Conservation (phyloP, 306 rosid species). For the Leucaena leucocephala region DNA sequence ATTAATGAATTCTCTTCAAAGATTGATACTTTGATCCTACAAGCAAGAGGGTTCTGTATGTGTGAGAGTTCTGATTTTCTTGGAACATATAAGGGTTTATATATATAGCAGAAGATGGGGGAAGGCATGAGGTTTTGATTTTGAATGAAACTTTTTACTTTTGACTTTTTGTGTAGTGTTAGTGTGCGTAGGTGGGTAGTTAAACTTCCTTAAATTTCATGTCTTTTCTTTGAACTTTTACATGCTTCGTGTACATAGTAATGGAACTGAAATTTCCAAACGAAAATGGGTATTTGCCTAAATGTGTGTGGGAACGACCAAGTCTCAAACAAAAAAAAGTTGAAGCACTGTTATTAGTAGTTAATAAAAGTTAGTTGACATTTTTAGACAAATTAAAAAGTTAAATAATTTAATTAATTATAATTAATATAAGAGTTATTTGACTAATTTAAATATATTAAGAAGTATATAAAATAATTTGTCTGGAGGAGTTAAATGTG, state of each 20-base stretch:
- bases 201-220: too few relatives aligned
- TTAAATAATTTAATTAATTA: too few relatives aligned
- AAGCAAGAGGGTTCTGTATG: not conserved
- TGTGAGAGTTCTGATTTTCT: not conserved
- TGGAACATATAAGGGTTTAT: not conserved
- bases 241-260: too few relatives aligned
- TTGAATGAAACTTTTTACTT: not conserved
- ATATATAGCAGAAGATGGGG: not conserved
- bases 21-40: not conserved
- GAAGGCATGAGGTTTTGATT: not conserved
- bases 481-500: too few relatives aligned
- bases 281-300: not conserved
- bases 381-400: too few relatives aligned
- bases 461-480: too few relatives aligned
- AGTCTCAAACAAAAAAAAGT: not conserved
- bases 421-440: too few relatives aligned
- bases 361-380: too few relatives aligned
- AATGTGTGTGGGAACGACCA: not conserved
- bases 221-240: too few relatives aligned
- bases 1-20: not conserved
- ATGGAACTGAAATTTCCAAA: not conserved
- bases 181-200: not conserved
- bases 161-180: not conserved
- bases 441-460: too few relatives aligned
- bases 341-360: not conserved